Evolutionary conservation across 2,329 filamentous ascomycete species (phyloP).

Genomic region (Xylariaceae sp.): DNA sequence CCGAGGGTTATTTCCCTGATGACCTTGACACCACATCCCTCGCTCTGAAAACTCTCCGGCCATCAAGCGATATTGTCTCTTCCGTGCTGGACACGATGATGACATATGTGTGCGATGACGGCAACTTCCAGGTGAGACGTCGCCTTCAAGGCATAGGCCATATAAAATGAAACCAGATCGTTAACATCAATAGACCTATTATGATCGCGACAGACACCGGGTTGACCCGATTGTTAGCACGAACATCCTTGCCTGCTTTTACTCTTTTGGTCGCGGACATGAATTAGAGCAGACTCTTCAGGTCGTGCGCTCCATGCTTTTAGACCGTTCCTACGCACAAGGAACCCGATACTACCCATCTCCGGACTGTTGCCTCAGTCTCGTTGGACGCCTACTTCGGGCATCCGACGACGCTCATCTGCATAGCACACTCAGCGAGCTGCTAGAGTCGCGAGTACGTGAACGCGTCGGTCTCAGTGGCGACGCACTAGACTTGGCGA

Average conservation of each 20-base stretch:
- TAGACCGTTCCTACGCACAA: background rate
- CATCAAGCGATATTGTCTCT: background rate
- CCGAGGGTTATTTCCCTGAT: background rate
- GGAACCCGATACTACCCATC: background rate
- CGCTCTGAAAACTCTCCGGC: background rate
- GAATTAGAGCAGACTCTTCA: background rate
- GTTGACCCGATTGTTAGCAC: background rate
- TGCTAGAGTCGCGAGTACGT: conserved; percentile 23
- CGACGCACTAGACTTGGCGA: conserved; percentile 27
- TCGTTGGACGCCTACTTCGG: background rate
- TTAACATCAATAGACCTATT: background rate
- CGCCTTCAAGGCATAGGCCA: background rate
- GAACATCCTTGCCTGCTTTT: conserved; percentile 1
- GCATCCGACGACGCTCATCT: conserved; percentile 13
- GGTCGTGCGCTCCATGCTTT: background rate
- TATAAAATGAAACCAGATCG: background rate
- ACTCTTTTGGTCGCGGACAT: background rate
- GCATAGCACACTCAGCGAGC: conserved; percentile 20
- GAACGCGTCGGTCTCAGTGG: conserved; percentile 26
- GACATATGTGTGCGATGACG: background rate
- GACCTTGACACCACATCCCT: background rate
- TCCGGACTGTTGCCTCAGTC: background rate
- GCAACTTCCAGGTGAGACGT: background rate
- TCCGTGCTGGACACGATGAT: background rate
- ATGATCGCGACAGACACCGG: background rate